Percentiles rank a stretch among this genome's conserved stretches.
phyloP scores from a whole-genome alignment of 805 yeast species.

The Candida boidinii region DNA sequence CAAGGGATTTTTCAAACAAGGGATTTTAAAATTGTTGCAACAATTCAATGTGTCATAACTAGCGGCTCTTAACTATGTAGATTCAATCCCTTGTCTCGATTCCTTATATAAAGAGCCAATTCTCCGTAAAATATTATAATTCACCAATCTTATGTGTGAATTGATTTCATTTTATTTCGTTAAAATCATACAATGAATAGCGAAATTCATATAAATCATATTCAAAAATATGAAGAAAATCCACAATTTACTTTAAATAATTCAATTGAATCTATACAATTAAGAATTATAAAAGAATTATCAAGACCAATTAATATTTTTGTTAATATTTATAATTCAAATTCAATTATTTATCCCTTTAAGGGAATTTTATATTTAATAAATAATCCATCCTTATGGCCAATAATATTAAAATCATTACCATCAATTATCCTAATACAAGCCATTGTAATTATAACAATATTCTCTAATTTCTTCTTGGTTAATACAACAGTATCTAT shows the following conservation, averaged over 20 bases:
- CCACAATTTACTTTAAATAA: neutral
- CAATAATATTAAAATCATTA: conserved; percentile 13
- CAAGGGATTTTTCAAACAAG: too few relatives aligned
- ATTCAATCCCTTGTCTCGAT: too few relatives aligned
- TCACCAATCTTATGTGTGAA: too few relatives aligned
- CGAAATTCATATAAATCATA: too few relatives aligned
- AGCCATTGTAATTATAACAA: conserved; percentile 10
- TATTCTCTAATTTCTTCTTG: conserved; percentile 14
- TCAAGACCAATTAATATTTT: neutral
- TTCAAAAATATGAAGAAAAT: neutral
- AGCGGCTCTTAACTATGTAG: too few relatives aligned
- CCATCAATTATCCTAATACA: conserved; percentile 16
- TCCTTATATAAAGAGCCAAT: too few relatives aligned
- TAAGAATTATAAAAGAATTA: neutral
- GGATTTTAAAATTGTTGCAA: too few relatives aligned
- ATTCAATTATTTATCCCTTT: conserved; percentile 11
- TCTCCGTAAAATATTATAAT: too few relatives aligned
- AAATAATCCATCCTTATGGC: conserved; percentile 17
- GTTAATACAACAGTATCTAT: conserved; percentile 14
- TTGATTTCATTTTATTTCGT: too few relatives aligned
- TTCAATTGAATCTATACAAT: neutral
- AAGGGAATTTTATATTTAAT: conserved; percentile 19
- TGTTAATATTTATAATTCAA: neutral
- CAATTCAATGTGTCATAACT: too few relatives aligned
- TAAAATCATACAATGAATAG: too few relatives aligned